Evolutionary conservation across 306 rosid genomes (phyloP).

Genomic region (Acacia melanoxylon): DNA sequence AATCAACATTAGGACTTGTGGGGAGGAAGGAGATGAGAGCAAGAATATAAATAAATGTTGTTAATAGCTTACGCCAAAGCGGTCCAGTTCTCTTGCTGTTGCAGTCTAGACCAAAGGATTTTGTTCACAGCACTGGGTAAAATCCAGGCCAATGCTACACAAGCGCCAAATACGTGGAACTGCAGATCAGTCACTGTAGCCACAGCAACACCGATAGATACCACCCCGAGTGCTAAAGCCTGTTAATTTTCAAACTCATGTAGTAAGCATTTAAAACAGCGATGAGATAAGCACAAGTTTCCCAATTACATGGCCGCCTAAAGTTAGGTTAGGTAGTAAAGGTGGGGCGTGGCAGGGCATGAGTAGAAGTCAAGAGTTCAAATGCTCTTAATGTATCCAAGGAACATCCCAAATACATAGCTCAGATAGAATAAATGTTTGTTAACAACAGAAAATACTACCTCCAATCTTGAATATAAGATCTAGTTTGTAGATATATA

Average conservation of each 20-base stretch:
- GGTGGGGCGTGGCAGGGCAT: too few species aligned
- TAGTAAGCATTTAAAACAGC: conserved; percentile 3
- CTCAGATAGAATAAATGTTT: conserved; percentile 3
- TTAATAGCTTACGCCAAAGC: conserved; percentile 66
- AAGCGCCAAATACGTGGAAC: conserved; percentile 76
- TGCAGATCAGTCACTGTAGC: conserved; percentile 86
- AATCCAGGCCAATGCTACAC: conserved; percentile 80
- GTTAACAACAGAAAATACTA: neutral
- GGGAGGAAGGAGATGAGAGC: neutral
- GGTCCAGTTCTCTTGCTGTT: conserved; percentile 89
- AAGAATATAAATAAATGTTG: conserved; percentile 4
- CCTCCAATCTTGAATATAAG: too few species aligned
- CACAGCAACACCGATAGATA: conserved; percentile 79
- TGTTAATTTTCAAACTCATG: conserved; percentile 40
- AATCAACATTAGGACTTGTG: conserved; percentile 5
- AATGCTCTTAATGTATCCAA: neutral
- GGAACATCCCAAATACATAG: neutral
- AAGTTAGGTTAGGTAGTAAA: neutral
- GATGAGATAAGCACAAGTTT: neutral
- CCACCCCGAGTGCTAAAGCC: conserved; percentile 69
- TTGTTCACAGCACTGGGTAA: conserved; percentile 81
- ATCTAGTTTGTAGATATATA: too few species aligned
- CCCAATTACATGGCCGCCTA: neutral
- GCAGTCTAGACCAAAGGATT: conserved; percentile 86
- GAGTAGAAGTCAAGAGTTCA: neutral